Conservation (phyloP, 2,329 filamentous ascomycete genomes). For the Tolypocladium guangdongense region DNA sequence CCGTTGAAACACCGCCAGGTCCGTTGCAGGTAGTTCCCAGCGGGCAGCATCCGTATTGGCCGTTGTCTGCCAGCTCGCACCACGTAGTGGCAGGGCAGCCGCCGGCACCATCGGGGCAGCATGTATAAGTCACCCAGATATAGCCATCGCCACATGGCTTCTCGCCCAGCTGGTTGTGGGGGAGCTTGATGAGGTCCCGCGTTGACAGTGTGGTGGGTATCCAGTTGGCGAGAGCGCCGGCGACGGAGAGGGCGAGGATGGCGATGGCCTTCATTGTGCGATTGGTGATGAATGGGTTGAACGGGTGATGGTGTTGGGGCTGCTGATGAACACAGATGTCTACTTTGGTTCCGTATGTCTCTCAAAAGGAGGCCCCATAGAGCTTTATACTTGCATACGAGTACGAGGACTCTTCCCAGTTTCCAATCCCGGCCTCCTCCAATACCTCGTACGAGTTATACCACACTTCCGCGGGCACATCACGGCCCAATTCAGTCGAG, state of each 20-base stretch:
- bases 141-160: conserved; percentile 19
- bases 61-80: conserved; percentile 15
- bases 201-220: conserved; percentile 3
- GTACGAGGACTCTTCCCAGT: too few species aligned
- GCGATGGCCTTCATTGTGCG: too few species aligned
- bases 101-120: conserved; percentile 16
- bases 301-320: too few species aligned
- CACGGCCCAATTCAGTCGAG: too few species aligned
- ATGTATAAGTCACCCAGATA: conserved; percentile 15
- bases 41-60: conserved; percentile 18
- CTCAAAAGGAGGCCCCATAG: too few species aligned
- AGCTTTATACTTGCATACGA: too few species aligned
- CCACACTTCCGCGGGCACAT: too few species aligned
- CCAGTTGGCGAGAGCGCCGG: conserved; percentile 8
- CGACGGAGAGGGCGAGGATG: background rate
- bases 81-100: conserved; percentile 13
- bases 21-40: conserved; percentile 15
- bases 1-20: conserved; percentile 11
- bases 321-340: too few species aligned
- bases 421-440: too few species aligned
- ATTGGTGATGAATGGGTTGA: too few species aligned
- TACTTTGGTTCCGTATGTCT: too few species aligned
- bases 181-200: conserved; percentile 11
- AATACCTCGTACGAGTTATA: too few species aligned
- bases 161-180: conserved; percentile 11